Evolutionary conservation across 2,329 filamentous ascomycete genomes (phyloP).

Genomic region (Lojkania enalia): DNA sequence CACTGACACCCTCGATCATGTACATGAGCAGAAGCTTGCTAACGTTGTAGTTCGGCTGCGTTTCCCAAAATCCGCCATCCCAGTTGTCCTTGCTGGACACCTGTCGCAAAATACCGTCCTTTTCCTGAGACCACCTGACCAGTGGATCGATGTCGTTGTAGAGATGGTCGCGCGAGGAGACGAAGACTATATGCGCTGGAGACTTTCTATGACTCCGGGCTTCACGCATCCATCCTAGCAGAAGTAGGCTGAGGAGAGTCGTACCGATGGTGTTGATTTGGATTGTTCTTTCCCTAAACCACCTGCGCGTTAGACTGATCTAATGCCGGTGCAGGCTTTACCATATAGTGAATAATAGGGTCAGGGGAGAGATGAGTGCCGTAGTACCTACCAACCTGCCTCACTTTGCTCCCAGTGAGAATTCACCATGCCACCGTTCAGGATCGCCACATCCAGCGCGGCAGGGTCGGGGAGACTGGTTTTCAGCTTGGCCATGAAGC

Average conservation of each 20-base stretch:
- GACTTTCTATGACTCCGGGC: slow-evolving; percentile 4
- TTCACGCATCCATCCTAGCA: slow-evolving; percentile 15
- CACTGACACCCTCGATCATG: slow-evolving; percentile 12
- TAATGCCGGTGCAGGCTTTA: background rate
- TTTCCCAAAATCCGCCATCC: slow-evolving; percentile 6
- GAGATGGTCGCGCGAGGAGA: slow-evolving; percentile 16
- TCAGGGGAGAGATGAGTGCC: background rate
- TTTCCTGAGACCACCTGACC: slow-evolving; percentile 4
- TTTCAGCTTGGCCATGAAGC: slow-evolving; percentile 15
- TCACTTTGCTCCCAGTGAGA: slow-evolving; percentile 15
- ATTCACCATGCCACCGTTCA: slow-evolving; percentile 14
- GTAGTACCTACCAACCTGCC: slow-evolving; percentile 14
- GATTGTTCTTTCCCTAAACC: slow-evolving; percentile 14
- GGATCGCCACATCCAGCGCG: slow-evolving; percentile 11
- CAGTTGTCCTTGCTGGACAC: slow-evolving; percentile 14
- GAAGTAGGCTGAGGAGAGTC: slow-evolving; percentile 10
- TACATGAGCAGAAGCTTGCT: slow-evolving; percentile 17
- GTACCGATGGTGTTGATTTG: slow-evolving; percentile 18
- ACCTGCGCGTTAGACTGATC: slow-evolving; percentile 12
- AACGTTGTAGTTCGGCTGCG: slow-evolving; percentile 13
- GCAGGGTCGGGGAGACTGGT: slow-evolving; percentile 5
- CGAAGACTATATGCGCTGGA: slow-evolving; percentile 11
- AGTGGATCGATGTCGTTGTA: slow-evolving; percentile 8
- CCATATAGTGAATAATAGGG: background rate
- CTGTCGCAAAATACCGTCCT: slow-evolving; percentile 12